Evolutionary conservation across 805 yeast genomes (phyloP).

Genomic region (Starmerella potacharoeniae): DNA sequence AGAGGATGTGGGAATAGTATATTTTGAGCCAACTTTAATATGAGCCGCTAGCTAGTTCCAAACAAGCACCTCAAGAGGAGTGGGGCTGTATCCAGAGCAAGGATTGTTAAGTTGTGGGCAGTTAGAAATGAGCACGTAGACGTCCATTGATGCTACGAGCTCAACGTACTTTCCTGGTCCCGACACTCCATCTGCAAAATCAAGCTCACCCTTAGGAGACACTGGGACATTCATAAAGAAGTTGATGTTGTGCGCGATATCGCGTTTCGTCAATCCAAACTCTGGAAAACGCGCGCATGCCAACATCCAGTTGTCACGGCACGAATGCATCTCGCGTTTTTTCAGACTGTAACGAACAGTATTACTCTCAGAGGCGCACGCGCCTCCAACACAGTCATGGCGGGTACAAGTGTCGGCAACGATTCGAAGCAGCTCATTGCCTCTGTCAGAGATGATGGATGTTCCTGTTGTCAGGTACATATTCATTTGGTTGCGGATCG

Average conservation of each 20-base stretch:
- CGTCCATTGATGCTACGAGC: slow-evolving; percentile 8
- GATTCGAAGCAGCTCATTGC: slow-evolving; percentile 1
- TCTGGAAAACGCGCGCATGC: slow-evolving; percentile 9
- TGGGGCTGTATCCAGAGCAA: slow-evolving; percentile 11
- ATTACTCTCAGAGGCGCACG: slow-evolving; percentile 13
- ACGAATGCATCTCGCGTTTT: slow-evolving; percentile 12
- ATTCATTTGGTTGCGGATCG: no score
- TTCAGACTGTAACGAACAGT: slow-evolving; percentile 11
- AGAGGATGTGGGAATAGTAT: no score
- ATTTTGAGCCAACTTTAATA: no score
- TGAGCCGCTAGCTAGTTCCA: slow-evolving; percentile 29
- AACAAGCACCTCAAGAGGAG: slow-evolving; percentile 7
- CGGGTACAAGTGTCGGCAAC: slow-evolving; percentile 12
- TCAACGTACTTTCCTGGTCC: slow-evolving; percentile 14
- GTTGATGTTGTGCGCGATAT: slow-evolving; percentile 12
- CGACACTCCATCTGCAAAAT: slow-evolving; percentile 8
- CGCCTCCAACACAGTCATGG: slow-evolving; percentile 12
- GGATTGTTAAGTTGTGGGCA: slow-evolving; percentile 14
- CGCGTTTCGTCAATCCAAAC: slow-evolving; percentile 10
- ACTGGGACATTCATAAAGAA: slow-evolving; percentile 14
- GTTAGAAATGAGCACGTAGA: slow-evolving; percentile 7
- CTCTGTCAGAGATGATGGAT: no score
- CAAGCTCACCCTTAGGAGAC: slow-evolving; percentile 7
- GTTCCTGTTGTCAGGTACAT: no score
- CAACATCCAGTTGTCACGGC: slow-evolving; percentile 14